These are phyloP conservation scores for Cladosporium sp. DNA, from an alignment of 2,329 filamentous ascomycete genomes.

Conservation along the genomic window DNA sequence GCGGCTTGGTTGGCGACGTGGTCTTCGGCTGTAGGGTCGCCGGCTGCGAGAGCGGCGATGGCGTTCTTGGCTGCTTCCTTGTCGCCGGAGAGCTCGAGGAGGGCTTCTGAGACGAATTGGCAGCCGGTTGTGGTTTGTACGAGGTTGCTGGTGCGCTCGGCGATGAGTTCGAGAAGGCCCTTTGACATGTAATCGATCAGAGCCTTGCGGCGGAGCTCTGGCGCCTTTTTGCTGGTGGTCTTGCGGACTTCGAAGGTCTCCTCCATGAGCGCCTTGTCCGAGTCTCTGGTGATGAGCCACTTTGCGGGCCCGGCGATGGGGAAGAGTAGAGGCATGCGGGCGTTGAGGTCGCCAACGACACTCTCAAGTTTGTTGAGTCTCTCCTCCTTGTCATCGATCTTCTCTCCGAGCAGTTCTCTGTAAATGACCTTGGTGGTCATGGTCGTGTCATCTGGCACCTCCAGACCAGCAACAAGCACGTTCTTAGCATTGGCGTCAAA, in stretches of 20 bases:
- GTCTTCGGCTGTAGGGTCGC: constrained; percentile 44
- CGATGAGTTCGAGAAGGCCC: constrained; percentile 72
- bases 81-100: constrained; percentile 74
- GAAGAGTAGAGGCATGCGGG: constrained; percentile 71
- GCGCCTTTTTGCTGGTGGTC: constrained; percentile 89
- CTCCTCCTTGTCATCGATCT: constrained; percentile 48
- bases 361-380: constrained; percentile 59
- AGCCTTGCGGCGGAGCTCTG: constrained; percentile 72
- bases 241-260: constrained; percentile 78
- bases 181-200: constrained; percentile 73
- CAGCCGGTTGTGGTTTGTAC: constrained; percentile 77
- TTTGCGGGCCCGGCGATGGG: constrained; percentile 68
- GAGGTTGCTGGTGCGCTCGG: constrained; percentile 66
- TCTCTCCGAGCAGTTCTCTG: constrained; percentile 74
- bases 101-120: constrained; percentile 79
- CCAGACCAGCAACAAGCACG: constrained; percentile 81
- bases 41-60: constrained; percentile 50
- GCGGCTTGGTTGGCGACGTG: constrained; percentile 64
- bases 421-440: constrained; percentile 83
- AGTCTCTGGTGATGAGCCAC: constrained; percentile 63
- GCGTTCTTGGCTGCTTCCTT: constrained; percentile 62
- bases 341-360: constrained; percentile 66
- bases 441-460: constrained; percentile 93
- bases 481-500: constrained; percentile 75
- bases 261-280: constrained; percentile 65